Evolutionary conservation across 2,329 filamentous ascomycete genomes (phyloP).

Genomic region (Penicillium corylophilum): DNA sequence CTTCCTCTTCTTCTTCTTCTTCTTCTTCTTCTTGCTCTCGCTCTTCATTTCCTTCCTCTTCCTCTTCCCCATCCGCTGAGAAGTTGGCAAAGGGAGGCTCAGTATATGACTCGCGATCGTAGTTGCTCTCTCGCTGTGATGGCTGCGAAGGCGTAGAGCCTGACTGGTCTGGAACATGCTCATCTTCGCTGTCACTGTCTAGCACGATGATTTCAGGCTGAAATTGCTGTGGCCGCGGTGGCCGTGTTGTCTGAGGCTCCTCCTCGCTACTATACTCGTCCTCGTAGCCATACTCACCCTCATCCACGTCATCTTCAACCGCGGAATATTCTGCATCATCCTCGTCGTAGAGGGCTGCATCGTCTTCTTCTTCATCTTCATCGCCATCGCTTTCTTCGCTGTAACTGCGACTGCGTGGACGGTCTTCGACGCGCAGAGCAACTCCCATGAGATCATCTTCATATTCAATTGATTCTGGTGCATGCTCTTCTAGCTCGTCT

Average conservation of each 20-base stretch:
- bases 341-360: conserved; percentile 10
- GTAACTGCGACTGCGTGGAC: not conserved
- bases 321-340: conserved; percentile 9
- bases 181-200: conserved; percentile 45
- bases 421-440: not conserved
- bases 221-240: conserved; percentile 3
- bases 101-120: not conserved
- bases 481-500: conserved; percentile 4
- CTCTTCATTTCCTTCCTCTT: too few species aligned
- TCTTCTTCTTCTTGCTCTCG: too few species aligned
- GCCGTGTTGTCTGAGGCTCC: conserved; percentile 6
- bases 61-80: not conserved
- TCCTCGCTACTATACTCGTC: conserved; percentile 18
- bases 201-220: conserved; percentile 42
- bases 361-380: conserved; percentile 13
- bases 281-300: conserved; percentile 13
- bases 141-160: not conserved
- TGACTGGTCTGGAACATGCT: conserved; percentile 19
- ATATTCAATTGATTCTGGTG: not conserved
- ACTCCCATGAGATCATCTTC: conserved; percentile 4
- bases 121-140: not conserved
- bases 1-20: conserved; percentile 5
- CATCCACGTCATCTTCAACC: conserved; percentile 15
- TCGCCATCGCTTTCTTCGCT: conserved; percentile 10
- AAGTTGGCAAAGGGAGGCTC: not conserved